These are phyloP conservation scores for Hyphodiscus hymeniophilus DNA, from an alignment of 495 filamentous ascomycete species.

Conservation along the genomic window DNA sequence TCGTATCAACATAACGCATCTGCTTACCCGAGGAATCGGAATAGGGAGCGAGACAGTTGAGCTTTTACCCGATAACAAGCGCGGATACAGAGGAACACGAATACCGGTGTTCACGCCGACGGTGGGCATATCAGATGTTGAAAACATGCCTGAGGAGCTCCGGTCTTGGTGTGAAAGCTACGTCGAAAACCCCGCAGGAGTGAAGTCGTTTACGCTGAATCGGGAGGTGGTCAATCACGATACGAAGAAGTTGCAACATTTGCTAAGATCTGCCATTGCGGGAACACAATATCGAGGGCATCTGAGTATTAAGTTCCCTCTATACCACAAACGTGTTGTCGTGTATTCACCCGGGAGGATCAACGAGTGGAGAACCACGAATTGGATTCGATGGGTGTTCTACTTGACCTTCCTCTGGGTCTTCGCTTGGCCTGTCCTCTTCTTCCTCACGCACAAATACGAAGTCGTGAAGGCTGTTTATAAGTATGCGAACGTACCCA, in stretches of 20 bases:
- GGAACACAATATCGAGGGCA: conserved; percentile 53
- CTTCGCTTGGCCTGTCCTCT: conserved; percentile 55
- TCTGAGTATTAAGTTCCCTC: conserved; percentile 42
- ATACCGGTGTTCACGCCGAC: conserved; percentile 11
- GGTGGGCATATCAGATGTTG: conserved; percentile 6
- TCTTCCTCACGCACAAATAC: conserved; percentile 52
- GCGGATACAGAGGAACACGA: not conserved
- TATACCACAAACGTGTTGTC: conserved; percentile 35
- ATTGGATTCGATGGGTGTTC: conserved; percentile 51
- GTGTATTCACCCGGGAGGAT: conserved; percentile 46
- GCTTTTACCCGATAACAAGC: not conserved
- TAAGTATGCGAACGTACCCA: conserved; percentile 26
- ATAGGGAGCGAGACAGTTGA: not conserved
- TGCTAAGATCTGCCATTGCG: conserved; percentile 39
- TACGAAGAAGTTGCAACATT: conserved; percentile 31
- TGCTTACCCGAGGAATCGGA: not conserved
- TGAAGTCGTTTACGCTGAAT: conserved; percentile 44
- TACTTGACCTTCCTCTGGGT: conserved; percentile 53
- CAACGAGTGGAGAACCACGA: conserved; percentile 48
- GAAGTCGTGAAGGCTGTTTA: conserved; percentile 47
- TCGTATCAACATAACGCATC: conserved; percentile 40
- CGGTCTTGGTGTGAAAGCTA: conserved; percentile 50
- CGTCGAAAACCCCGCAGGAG: conserved; percentile 35
- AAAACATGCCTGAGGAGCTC: conserved; percentile 25
- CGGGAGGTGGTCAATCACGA: conserved; percentile 46